Evolutionary conservation across 306 rosid species (phyloP).

Genomic region (Astragalus glycyphyllos): DNA sequence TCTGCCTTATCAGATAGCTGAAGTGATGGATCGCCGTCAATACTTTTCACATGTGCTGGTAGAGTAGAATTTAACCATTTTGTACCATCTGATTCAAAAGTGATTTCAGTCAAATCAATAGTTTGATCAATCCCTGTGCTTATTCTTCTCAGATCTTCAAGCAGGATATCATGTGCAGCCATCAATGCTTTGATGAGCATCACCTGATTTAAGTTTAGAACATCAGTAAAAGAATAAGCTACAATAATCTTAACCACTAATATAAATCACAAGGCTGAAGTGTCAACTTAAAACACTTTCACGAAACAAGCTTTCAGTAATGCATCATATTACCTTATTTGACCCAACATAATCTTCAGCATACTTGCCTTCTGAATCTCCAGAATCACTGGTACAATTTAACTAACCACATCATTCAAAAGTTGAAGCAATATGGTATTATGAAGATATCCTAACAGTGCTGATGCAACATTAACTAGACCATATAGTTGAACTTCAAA

Average conservation of each 20-base stretch:
- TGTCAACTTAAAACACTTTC: constrained; percentile 20
- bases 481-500: constrained; percentile 39
- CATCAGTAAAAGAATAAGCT: constrained; percentile 29
- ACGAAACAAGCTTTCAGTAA: constrained; percentile 10
- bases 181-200: constrained; percentile 73
- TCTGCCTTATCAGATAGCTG: constrained; percentile 54
- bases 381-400: constrained; percentile 60
- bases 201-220: constrained; percentile 50
- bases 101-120: constrained; percentile 74
- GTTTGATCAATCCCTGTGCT: constrained; percentile 70
- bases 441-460: constrained; percentile 24
- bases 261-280: constrained; percentile 27
- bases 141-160: constrained; percentile 78
- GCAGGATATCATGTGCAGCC: constrained; percentile 75
- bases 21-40: constrained; percentile 49
- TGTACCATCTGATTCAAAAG: constrained; percentile 65
- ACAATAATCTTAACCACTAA: constrained; percentile 30
- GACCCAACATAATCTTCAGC: constrained; percentile 56
- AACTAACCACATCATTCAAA: constrained; percentile 44
- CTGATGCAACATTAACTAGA: constrained; percentile 25
- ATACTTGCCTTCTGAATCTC: constrained; percentile 53
- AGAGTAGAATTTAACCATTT: constrained; percentile 55
- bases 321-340: constrained; percentile 63
- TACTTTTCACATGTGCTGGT: constrained; percentile 43
- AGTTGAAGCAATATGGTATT: constrained; percentile 35